phyloP scores from a whole-genome alignment of 768 basidiomycete species.

The Mycena kentingensis region DNA sequence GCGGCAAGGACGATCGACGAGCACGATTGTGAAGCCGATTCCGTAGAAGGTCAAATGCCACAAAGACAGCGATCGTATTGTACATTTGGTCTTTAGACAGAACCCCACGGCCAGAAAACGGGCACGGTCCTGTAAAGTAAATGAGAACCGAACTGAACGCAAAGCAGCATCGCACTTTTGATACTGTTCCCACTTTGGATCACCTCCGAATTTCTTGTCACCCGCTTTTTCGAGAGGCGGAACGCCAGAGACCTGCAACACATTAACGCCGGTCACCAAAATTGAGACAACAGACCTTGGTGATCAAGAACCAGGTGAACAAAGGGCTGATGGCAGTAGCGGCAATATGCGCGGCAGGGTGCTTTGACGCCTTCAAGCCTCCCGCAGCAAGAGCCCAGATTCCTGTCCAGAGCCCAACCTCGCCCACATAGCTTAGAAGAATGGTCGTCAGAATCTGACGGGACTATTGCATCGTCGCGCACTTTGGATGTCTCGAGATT shows the following conservation, averaged over 20 bases:
- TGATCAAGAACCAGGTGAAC: conserved; percentile 62
- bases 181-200: conserved; percentile 60
- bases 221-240: conserved; percentile 64
- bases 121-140: conserved; percentile 38
- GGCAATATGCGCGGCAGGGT: conserved; percentile 45
- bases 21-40: not conserved
- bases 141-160: not conserved
- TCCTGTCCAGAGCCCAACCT: conserved; percentile 70
- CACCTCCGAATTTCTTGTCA: conserved; percentile 56
- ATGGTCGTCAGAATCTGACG: not conserved
- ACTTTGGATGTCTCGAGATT: conserved; percentile 75
- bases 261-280: not conserved
- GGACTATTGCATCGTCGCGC: conserved; percentile 17
- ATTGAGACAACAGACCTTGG: conserved; percentile 39
- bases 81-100: conserved; percentile 6
- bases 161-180: conserved; percentile 43
- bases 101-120: conserved; percentile 51
- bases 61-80: not conserved
- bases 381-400: conserved; percentile 60
- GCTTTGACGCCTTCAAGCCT: conserved; percentile 47
- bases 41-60: not conserved
- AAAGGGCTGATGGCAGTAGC: conserved; percentile 60
- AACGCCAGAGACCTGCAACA: conserved; percentile 60
- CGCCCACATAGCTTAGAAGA: conserved; percentile 61
- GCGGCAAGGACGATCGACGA: not conserved